phyloP scores from a whole-genome alignment of 257 asterid species.

The Nemophila menziesii region DNA sequence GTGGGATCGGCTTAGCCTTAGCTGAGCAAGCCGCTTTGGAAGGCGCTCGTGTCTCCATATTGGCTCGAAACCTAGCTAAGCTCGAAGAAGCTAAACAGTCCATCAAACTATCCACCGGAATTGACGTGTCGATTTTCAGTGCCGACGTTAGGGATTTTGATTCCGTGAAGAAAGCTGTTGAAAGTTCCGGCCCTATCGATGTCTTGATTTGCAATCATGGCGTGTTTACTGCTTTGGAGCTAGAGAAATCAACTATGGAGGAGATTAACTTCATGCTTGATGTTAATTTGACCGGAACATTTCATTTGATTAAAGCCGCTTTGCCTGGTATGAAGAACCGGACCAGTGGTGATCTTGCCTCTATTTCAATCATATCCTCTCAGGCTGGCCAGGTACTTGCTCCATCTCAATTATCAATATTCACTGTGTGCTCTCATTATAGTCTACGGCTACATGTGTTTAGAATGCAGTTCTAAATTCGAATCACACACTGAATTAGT shows the following conservation, averaged over 20 bases:
- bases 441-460: no score
- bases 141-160: slow-evolving; percentile 83
- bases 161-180: slow-evolving; percentile 43
- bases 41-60: slow-evolving; percentile 69
- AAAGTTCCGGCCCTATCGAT: slow-evolving; percentile 68
- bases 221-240: slow-evolving; percentile 57
- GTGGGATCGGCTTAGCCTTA: slow-evolving; percentile 90
- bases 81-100: slow-evolving; percentile 68
- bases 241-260: slow-evolving; percentile 58
- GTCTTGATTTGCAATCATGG: slow-evolving; percentile 89
- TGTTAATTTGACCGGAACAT: slow-evolving; percentile 74
- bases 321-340: slow-evolving; percentile 75
- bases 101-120: slow-evolving; percentile 70
- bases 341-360: slow-evolving; percentile 54
- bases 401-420: not conserved
- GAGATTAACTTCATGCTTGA: slow-evolving; percentile 81
- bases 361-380: slow-evolving; percentile 84
- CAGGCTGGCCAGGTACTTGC: slow-evolving; percentile 89
- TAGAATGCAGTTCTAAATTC: no score
- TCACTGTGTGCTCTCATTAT: not conserved
- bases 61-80: slow-evolving; percentile 50
- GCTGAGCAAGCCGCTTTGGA: slow-evolving; percentile 57
- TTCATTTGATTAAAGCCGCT: slow-evolving; percentile 82
- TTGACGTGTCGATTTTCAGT: slow-evolving; percentile 55
- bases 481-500: no score